Evolutionary conservation across 1,284 basidiomycete species (phyloP).

Genomic region (Trichosporon coremiiforme): DNA sequence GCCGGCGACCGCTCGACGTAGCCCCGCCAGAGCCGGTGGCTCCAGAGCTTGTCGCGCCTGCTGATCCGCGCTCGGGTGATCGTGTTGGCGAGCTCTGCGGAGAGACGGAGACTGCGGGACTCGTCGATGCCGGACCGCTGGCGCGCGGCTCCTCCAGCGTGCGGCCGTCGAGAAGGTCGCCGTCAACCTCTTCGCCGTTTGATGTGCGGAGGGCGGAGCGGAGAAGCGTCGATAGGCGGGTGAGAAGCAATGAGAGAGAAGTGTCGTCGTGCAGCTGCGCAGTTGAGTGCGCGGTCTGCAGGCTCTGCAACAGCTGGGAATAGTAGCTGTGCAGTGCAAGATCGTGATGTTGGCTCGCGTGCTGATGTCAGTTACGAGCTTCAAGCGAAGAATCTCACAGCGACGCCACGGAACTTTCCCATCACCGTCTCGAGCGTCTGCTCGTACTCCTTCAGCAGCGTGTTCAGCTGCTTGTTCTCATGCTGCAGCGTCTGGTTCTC

Average conservation of each 20-base stretch:
- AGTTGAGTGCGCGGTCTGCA: slow-evolving; percentile 67
- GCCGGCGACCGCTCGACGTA: slow-evolving; percentile 18
- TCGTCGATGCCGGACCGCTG: neutral
- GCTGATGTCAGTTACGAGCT: slow-evolving; percentile 58
- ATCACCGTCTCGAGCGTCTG: slow-evolving; percentile 93
- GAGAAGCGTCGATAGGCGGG: slow-evolving; percentile 70
- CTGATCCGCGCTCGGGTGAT: slow-evolving; percentile 10
- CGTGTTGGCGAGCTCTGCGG: slow-evolving; percentile 9
- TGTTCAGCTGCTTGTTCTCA: slow-evolving; percentile 90
- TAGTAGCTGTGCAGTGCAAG: slow-evolving; percentile 87
- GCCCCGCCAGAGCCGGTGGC: neutral
- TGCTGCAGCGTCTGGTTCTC: slow-evolving; percentile 90
- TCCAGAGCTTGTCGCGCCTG: neutral
- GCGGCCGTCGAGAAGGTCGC: slow-evolving; percentile 8
- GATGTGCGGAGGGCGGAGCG: slow-evolving; percentile 72
- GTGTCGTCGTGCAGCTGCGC: slow-evolving; percentile 65
- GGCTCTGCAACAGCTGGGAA: slow-evolving; percentile 75
- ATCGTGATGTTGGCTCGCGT: slow-evolving; percentile 90
- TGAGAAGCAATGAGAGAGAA: slow-evolving; percentile 68
- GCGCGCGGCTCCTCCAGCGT: neutral
- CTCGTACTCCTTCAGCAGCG: slow-evolving; percentile 91
- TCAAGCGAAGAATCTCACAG: slow-evolving; percentile 64
- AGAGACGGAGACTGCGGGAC: neutral
- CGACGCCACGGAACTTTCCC: slow-evolving; percentile 89
- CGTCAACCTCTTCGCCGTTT: slow-evolving; percentile 64